Evolutionary conservation across 352 stramenopile genomes (phyloP), one percentile per base, ranked within the genome.

Genomic region (Pythium volutum): DNA sequence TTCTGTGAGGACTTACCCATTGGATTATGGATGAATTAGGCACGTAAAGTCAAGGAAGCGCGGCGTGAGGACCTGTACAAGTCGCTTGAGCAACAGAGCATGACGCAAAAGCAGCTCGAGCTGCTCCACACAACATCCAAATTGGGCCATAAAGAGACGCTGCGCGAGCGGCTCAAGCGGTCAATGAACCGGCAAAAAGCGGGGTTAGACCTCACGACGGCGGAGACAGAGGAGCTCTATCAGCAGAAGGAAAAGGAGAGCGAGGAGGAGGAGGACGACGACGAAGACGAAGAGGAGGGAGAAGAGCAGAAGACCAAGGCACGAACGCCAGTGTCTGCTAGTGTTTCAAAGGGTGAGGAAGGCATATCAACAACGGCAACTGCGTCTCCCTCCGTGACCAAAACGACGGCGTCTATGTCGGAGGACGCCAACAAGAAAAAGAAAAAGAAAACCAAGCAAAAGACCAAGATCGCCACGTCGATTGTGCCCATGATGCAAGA

Each of bases 101-200:
- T 93, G 33, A 79, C 81, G 27, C 62, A 77, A 36, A 76, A 84
- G 38, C 78, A 93, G 55, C 68, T 92, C 53, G 76, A 80, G 41
- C 71, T 93, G 45, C 78, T 93, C 69, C 77, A 88, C 74, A 84
- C 82, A 59, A 91, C 81, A 25, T 87, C 85, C 15, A 73, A 80
- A 46, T 73, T 94, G 36, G 85, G 85, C 4, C 83, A 95, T 73
- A 91, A 89, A 50, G 81, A 93, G 71, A 95, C 83, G 48, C 66
- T 93, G 56, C 74, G 79, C 14, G 82, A 93, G 43, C 81, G 84
- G 0, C 69, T 93, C 23, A 89, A 91, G 69, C 81, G 82, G 34
- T 88, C 83, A 10, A 70, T 95, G 56, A 91, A 90, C 62, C 64
- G 76, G 10, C 73, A 92, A 43, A 91, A 93, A 55, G 82, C 82